Base-by-base conservation (phyloP, 2,329 filamentous ascomycete species). In the Beauveria sp. region DNA sequence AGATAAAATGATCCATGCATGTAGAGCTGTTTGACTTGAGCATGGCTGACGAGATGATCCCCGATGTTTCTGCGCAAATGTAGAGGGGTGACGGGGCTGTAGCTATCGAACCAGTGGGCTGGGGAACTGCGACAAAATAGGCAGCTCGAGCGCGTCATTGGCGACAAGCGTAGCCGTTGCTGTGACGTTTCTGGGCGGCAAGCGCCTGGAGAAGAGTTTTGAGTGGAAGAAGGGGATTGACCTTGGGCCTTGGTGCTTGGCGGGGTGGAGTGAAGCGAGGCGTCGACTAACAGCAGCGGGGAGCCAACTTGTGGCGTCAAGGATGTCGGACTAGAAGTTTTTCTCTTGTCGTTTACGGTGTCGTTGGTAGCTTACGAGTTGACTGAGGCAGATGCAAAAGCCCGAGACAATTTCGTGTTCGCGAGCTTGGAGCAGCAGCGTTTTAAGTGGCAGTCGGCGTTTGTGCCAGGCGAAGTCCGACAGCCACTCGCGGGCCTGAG, bases 91-190 rank as follows among this genome's bases (percentile, higher is more conserved):
- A 16, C 42, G 14, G 18, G 24, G 42, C 40, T 30, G 42, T 20
- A 28, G 26, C 47, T 12, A 46, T 46, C 12, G 53, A 47, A 38
- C 40, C 53, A 34, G 42, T 56, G 12, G 26, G 45, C 46, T 40
- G 43, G 14, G 45, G 42, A 5, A 28, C 9, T 40, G 55, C 40
- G 30, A 58, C 56, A 30, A 40, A 51, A 51, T 24, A 30, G 56
- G 56, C 47, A 58, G 30, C 47, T 22, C 47, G 24, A 45, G 58
- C 38, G 58, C 50, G 58, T 54, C 58, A 60, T 53, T 60, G 58
- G 58, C 49, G 58, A 54, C 40, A 60, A 54, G 58, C 58, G 49
- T 53, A 14, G 49, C 18, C n/a, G 38, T 38, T 54, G 42, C 28
- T 53, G 49, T 45, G 40, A 47, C 26, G 24, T 60, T 6, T 20